Percentiles rank a stretch among this genome's conserved stretches.
Conservation (phyloP, 1,284 basidiomycete genomes). For the Tylopilus sp. region DNA sequence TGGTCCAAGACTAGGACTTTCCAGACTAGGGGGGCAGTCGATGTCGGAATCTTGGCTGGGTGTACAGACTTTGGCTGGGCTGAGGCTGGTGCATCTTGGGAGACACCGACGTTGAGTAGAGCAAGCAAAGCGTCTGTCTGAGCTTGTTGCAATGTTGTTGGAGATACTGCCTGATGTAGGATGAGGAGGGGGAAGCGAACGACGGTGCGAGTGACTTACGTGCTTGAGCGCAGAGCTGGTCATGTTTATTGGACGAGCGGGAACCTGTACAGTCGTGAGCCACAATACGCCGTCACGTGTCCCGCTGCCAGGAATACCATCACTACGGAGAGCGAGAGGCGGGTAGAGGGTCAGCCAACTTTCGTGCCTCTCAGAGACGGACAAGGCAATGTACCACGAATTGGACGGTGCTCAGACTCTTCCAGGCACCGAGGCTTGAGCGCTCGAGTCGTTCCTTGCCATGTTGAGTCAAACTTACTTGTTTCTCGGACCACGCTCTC, state of each 20-base stretch:
- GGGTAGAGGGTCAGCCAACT: conserved; percentile 14
- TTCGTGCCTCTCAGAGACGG: conserved; percentile 14
- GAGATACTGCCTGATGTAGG: conserved; percentile 22
- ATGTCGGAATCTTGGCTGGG: conserved; percentile 45
- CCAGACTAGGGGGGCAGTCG: conserved; percentile 84
- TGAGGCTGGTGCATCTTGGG: conserved; percentile 37
- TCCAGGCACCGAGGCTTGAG: neutral
- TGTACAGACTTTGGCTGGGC: conserved; percentile 31
- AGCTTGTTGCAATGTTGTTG: conserved; percentile 67
- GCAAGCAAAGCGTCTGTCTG: conserved; percentile 72
- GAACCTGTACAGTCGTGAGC: neutral
- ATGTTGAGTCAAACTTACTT: neutral
- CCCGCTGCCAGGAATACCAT: too few relatives aligned
- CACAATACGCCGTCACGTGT: conserved; percentile 13
- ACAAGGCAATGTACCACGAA: neutral
- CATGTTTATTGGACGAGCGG: conserved; percentile 36
- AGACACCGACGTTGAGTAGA: conserved; percentile 57
- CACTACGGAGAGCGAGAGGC: too few relatives aligned
- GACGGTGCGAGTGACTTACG: conserved; percentile 34
- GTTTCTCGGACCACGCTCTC: neutral
- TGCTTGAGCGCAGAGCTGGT: conserved; percentile 54
- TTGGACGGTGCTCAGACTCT: neutral
- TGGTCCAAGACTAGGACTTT: conserved; percentile 96
- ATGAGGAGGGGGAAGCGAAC: neutral
- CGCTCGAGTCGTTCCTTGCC: neutral